Conservation (phyloP, 192 early-diverging fungal genomes). For the Cladochytrium replicatum region DNA sequence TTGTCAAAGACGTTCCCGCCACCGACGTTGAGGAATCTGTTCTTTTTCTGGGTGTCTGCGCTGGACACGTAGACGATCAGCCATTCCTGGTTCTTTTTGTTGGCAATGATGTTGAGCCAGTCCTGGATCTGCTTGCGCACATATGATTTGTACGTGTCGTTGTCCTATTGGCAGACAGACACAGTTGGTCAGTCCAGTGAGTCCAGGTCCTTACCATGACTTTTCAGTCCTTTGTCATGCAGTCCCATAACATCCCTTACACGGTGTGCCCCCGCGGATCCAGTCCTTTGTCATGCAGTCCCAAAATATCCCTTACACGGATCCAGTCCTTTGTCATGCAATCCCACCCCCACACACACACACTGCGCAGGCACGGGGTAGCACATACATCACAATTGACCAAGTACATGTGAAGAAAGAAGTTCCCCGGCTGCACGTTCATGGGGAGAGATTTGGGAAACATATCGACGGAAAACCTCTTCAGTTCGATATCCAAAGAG, state of each 20-base stretch:
- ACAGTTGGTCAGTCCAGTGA: background rate
- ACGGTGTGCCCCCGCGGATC: background rate
- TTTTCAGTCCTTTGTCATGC: background rate
- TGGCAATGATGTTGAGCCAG: slow-evolving; percentile 63
- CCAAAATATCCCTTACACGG: slow-evolving; percentile 5
- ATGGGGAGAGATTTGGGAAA: slow-evolving; percentile 35
- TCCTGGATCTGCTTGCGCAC: slow-evolving; percentile 60
- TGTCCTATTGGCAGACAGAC: slow-evolving; percentile 62
- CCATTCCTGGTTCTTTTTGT: slow-evolving; percentile 85
- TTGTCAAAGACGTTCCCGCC: slow-evolving; percentile 58
- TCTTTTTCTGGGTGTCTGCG: slow-evolving; percentile 15
- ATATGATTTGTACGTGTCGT: slow-evolving; percentile 59
- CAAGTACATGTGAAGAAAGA: slow-evolving; percentile 71
- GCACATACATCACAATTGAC: slow-evolving; percentile 66
- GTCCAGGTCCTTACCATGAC: background rate
- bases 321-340: no score
- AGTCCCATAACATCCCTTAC: background rate
- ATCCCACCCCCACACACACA: no score
- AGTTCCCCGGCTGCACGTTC: slow-evolving; percentile 16
- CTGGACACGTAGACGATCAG: slow-evolving; percentile 48
- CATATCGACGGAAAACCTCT: slow-evolving; percentile 28
- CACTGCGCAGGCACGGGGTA: no score
- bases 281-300: background rate
- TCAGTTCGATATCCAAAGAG: slow-evolving; percentile 29
- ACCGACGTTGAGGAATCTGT: slow-evolving; percentile 14